Conservation (phyloP, 1,284 basidiomycete genomes). For the Ceraceosorus bombacis region DNA sequence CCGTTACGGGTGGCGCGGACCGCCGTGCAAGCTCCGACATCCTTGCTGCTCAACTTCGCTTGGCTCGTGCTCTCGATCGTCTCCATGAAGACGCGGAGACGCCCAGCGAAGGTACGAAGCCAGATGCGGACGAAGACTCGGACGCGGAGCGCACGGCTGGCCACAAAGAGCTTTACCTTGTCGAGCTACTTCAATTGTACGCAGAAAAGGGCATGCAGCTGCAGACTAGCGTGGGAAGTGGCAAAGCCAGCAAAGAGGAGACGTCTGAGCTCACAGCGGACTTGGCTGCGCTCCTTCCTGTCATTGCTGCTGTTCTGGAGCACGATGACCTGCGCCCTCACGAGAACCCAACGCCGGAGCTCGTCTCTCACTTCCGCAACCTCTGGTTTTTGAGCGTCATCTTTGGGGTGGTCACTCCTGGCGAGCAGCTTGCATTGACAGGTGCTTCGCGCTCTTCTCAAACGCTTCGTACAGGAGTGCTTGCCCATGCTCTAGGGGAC, state of each 20-base stretch:
- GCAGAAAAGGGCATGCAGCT: constrained; percentile 85
- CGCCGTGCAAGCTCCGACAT: constrained; percentile 43
- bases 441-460: not conserved
- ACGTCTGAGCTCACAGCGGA: constrained; percentile 35
- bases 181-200: constrained; percentile 76
- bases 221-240: constrained; percentile 64
- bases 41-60: constrained; percentile 31
- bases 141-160: constrained; percentile 13
- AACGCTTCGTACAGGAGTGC: not conserved
- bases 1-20: constrained; percentile 45
- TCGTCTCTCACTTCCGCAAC: constrained; percentile 80
- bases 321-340: constrained; percentile 68
- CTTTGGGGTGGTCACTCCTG: constrained; percentile 60
- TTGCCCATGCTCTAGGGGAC: not conserved
- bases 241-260: constrained; percentile 32
- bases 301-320: constrained; percentile 78
- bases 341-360: constrained; percentile 56
- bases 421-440: constrained; percentile 8
- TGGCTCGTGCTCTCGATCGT: constrained; percentile 29
- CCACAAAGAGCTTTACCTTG: constrained; percentile 58
- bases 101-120: constrained; percentile 1
- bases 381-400: constrained; percentile 88
- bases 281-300: constrained; percentile 60
- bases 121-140: constrained; percentile 8
- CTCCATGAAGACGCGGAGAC: constrained; percentile 15